Conservation (phyloP, 2,329 filamentous ascomycete species). For the Cordyceps cicadae region DNA sequence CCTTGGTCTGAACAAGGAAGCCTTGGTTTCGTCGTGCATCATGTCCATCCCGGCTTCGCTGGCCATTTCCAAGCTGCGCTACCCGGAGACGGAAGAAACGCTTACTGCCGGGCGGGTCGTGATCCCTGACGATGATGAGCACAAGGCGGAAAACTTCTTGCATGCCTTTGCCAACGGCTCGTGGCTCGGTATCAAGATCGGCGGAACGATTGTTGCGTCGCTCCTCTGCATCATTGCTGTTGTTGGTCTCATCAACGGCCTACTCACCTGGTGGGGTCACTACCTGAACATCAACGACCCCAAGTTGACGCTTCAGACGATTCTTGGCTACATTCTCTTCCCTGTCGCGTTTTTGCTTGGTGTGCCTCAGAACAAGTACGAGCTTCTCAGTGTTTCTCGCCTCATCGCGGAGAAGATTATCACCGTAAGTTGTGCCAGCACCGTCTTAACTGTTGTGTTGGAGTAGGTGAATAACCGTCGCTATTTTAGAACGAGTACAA, state of each 20-base stretch:
- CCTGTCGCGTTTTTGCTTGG: slow-evolving; percentile 75
- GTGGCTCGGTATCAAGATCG: slow-evolving; percentile 81
- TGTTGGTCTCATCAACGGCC: slow-evolving; percentile 63
- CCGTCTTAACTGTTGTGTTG: background rate
- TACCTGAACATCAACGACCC: slow-evolving; percentile 68
- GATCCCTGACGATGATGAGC: slow-evolving; percentile 69
- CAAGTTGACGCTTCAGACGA: slow-evolving; percentile 61
- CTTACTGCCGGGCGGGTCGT: slow-evolving; percentile 75
- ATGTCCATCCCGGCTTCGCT: slow-evolving; percentile 93
- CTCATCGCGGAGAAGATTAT: slow-evolving; percentile 83
- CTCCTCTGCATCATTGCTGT: slow-evolving; percentile 79
- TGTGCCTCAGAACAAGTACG: slow-evolving; percentile 56
- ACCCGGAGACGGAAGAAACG: slow-evolving; percentile 79
- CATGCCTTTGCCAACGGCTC: slow-evolving; percentile 80
- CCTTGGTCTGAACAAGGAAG: slow-evolving; percentile 76
- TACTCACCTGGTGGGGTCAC: slow-evolving; percentile 75
- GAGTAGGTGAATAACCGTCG: background rate
- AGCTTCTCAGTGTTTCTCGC: slow-evolving; percentile 63
- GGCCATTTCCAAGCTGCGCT: slow-evolving; percentile 82
- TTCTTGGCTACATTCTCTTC: slow-evolving; percentile 71
- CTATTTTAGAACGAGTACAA: slow-evolving; percentile 63
- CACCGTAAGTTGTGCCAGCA: slow-evolving; percentile 38
- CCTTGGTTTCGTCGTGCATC: slow-evolving; percentile 82
- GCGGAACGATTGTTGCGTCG: slow-evolving; percentile 69
- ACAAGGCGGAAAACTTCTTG: slow-evolving; percentile 69